Evolutionary conservation across 768 basidiomycete species (phyloP).

Genomic region (Auricularia sp.): DNA sequence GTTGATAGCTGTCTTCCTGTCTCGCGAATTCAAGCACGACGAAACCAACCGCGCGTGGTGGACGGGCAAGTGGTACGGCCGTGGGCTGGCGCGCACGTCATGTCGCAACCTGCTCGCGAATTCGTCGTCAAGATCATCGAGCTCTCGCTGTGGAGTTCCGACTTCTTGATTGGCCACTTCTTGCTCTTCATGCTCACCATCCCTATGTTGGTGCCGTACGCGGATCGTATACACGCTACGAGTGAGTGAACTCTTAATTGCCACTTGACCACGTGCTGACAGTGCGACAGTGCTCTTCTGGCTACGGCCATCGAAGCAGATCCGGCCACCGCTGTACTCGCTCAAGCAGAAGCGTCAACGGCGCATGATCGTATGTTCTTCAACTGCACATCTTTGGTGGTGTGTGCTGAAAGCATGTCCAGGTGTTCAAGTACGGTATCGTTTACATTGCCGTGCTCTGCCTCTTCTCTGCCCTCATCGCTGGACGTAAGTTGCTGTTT

Average conservation of each 20-base stretch:
- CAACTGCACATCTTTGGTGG: background rate
- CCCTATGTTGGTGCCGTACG: conserved; percentile 80
- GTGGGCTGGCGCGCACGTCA: conserved; percentile 78
- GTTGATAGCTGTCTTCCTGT: conserved; percentile 85
- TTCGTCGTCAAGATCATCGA: conserved; percentile 97
- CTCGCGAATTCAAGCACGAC: conserved; percentile 98
- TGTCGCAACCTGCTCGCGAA: conserved; percentile 97
- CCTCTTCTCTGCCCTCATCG: conserved; percentile 66
- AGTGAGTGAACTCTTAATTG: conserved; percentile 39
- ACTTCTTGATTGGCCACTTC: conserved; percentile 80
- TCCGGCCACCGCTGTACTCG: conserved; percentile 83
- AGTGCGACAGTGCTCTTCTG: conserved; percentile 42
- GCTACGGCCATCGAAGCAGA: conserved; percentile 90
- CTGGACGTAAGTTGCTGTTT: conserved; percentile 16
- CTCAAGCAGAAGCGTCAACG: conserved; percentile 84
- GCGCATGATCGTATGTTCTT: conserved; percentile 66
- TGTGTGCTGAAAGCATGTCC: conserved; percentile 9
- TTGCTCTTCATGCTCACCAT: conserved; percentile 86
- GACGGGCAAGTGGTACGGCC: conserved; percentile 96
- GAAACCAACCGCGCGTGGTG: conserved; percentile 99
- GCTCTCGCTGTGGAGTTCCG: conserved; percentile 89
- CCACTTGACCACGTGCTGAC: conserved; percentile 5
- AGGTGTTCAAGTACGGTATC: conserved; percentile 78
- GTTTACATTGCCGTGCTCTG: conserved; percentile 61
- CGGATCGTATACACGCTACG: conserved; percentile 85